These are phyloP conservation scores for Ceratobasidium papillatum DNA, from an alignment of 1,284 basidiomycete genomes.

Conservation along the genomic window DNA sequence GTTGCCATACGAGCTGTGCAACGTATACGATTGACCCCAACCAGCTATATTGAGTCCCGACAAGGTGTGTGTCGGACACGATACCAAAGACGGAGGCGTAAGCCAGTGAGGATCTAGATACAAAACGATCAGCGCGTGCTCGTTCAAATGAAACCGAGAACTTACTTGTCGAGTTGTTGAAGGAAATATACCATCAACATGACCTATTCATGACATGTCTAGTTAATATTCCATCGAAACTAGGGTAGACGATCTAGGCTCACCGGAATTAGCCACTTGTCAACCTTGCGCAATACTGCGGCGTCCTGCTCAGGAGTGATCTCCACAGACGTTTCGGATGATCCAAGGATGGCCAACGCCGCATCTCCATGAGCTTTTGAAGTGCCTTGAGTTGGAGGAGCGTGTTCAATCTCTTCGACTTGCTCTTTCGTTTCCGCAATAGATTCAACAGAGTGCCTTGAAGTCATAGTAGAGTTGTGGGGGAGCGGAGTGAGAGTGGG, in stretches of 20 bases:
- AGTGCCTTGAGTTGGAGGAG: slow-evolving; percentile 42
- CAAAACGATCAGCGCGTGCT: background rate
- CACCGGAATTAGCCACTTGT: slow-evolving; percentile 56
- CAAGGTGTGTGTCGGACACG: slow-evolving; percentile 54
- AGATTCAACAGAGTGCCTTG: slow-evolving; percentile 24
- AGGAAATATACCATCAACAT: slow-evolving; percentile 57
- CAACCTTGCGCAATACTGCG: slow-evolving; percentile 55
- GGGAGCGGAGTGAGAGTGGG: background rate
- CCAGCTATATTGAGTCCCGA: slow-evolving; percentile 60
- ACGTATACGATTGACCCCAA: slow-evolving; percentile 59
- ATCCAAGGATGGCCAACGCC: slow-evolving; percentile 53
- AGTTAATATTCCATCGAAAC: background rate
- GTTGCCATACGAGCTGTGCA: slow-evolving; percentile 59
- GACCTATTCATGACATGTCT: slow-evolving; percentile 41
- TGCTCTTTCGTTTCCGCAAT: slow-evolving; percentile 28
- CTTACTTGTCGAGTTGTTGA: slow-evolving; percentile 58
- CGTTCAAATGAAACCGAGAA: slow-evolving; percentile 7
- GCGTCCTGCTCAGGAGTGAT: slow-evolving; percentile 54
- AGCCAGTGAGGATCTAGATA: slow-evolving; percentile 55
- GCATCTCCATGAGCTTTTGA: slow-evolving; percentile 50
- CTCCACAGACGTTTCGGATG: slow-evolving; percentile 48
- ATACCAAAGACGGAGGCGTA: slow-evolving; percentile 59
- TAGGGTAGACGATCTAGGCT: background rate
- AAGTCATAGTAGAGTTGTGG: slow-evolving; percentile 7
- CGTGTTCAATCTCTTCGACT: slow-evolving; percentile 34